A percentile compares a stretch with the other conserved stretches of the same genome.
phyloP scores from a whole-genome alignment of 1,139 yeast genomes.

The Hemisphaericaspora xylanilytica region DNA sequence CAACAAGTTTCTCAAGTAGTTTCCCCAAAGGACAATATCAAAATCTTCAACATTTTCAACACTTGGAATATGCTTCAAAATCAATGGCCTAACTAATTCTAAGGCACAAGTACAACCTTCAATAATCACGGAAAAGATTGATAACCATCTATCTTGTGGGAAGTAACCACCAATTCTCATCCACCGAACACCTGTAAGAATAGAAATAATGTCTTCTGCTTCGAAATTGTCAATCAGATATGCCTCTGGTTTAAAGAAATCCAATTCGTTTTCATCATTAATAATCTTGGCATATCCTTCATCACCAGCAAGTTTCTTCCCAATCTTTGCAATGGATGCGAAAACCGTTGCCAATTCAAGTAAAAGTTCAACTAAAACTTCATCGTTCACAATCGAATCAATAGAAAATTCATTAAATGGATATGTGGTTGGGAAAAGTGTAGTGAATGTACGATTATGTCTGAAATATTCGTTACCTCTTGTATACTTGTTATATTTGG shows the following conservation, averaged over 20 bases:
- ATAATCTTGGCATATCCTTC: constrained; percentile 39
- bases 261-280: constrained; percentile 24
- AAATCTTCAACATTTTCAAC: constrained; percentile 46
- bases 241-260: constrained; percentile 32
- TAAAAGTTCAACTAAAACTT: constrained; percentile 67
- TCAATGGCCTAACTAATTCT: constrained; percentile 55
- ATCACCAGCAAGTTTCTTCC: constrained; percentile 45
- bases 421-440: constrained; percentile 63
- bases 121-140: constrained; percentile 59
- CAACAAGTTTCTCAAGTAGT: constrained; percentile 57
- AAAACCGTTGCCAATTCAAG: constrained; percentile 66
- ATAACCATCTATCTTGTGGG: constrained; percentile 69
- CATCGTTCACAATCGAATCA: constrained; percentile 74
- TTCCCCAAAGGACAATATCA: constrained; percentile 63
- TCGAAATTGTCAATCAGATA: constrained; percentile 36
- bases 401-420: constrained; percentile 68
- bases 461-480: constrained; percentile 51
- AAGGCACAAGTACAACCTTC: constrained; percentile 59
- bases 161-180: constrained; percentile 58
- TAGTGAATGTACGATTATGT: constrained; percentile 62
- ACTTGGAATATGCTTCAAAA: constrained; percentile 58
- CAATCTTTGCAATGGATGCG: constrained; percentile 54
- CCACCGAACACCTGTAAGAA: constrained; percentile 55
- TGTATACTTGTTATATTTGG: constrained; percentile 53
- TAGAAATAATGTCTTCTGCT: constrained; percentile 44